Evolutionary conservation across 495 filamentous ascomycete species (phyloP).

Genomic region (Hypoxylon subgilvum): DNA sequence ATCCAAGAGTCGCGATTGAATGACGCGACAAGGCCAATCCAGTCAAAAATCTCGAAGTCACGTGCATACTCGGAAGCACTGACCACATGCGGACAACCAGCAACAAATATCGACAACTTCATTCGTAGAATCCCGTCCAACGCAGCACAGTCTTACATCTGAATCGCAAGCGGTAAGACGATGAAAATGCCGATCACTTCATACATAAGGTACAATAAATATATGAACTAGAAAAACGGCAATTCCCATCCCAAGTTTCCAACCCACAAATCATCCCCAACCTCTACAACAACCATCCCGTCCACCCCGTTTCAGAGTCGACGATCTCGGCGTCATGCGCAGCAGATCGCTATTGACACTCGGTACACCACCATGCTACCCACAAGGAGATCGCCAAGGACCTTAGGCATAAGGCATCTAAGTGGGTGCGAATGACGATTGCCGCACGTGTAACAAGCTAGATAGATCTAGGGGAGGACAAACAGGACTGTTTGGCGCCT

Average conservation of each 20-base stretch:
- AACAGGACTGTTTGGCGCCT: constrained; percentile 3
- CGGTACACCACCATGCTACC: not conserved
- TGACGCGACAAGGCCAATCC: constrained; percentile 28
- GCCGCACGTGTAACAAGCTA: constrained; percentile 3
- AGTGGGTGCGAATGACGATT: not conserved
- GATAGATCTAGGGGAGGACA: constrained; percentile 12
- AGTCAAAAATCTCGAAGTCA: constrained; percentile 29
- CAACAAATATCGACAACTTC: not conserved
- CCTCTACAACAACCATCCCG: too few relatives aligned
- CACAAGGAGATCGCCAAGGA: constrained; percentile 14
- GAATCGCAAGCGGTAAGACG: too few relatives aligned
- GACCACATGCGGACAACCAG: constrained; percentile 7
- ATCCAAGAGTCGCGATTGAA: not conserved
- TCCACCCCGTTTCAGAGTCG: constrained; percentile 32
- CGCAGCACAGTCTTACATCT: too few relatives aligned
- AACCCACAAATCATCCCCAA: too few relatives aligned
- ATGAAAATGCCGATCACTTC: too few relatives aligned
- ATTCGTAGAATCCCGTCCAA: not conserved
- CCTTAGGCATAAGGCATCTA: too few relatives aligned
- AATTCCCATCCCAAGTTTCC: not conserved
- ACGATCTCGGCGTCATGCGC: constrained; percentile 31
- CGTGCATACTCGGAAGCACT: constrained; percentile 20
- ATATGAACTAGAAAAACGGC: not conserved
- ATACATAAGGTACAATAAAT: too few relatives aligned
- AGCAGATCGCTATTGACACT: constrained; percentile 4